Base-by-base conservation (phyloP, 1,284 basidiomycete genomes). In the Cutaneotrichosporon dermatis region DNA sequence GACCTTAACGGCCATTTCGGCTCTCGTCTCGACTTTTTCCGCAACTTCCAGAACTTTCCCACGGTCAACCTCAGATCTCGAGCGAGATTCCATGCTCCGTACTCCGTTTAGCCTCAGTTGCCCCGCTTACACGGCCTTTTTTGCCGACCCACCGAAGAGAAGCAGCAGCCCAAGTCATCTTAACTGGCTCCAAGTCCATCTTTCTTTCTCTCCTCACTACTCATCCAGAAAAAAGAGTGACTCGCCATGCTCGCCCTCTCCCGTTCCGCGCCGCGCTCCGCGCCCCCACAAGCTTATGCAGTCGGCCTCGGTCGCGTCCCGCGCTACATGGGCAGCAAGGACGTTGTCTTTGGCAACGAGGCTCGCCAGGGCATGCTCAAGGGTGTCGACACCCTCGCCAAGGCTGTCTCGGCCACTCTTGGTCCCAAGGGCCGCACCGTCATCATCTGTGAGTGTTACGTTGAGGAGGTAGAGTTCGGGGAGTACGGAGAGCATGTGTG, bases 351-450 rank as follows among this genome's bases (percentile, higher is more conserved):
- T 80, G 91, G 89, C 75, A 94, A 97, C 80, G 91, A 95, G 66
- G 93, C 93, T 61, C 85, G 95, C 66, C 91, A 92, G 50, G 86
- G 87, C 78, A 96, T 98, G 82, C 85, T 98, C 66, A 88, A 87
- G 77, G 95, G 95, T 80, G 93, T 99, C 65, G 94, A 98, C 80
- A 83, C 95, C 68, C 87, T 99, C 66, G 94, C 95, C 57, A 92
- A 97, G 79, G 89, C 93, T 63, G 93, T 97, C 73, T 87, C 86
- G 67, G 92, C 96, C 54, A 99, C 95, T 42, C 85, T 98, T 42
- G 95, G 95, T 61, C 95, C 95, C 56, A 99, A 99, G 81, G 92
- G 92, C 71, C 86, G 95, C 72, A 99, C 97, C 78, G 95, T 98
- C 72, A 98, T 99, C 82, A 97, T 99, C 74, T 94, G 98, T 76